Conservation (phyloP, 1,284 basidiomycete genomes). For the Trichosporon sp. region DNA sequence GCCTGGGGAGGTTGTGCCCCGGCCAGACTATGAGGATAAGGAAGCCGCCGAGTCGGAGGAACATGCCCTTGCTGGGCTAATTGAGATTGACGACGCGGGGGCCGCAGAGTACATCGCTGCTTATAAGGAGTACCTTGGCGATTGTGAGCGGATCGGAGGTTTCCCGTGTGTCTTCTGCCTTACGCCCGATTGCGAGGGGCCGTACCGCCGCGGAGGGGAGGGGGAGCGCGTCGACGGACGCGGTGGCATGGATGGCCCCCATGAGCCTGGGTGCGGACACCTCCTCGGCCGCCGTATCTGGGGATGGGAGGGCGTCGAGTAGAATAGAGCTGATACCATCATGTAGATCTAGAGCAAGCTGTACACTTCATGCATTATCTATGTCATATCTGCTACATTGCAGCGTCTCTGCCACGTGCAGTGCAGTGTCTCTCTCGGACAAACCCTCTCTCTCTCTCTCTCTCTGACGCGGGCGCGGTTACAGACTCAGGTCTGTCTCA, state of each 20-base stretch:
- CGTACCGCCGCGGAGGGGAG: slow-evolving; percentile 39
- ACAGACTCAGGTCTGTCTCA: too few species aligned
- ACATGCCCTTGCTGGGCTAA: slow-evolving; percentile 33
- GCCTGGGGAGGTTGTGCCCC: slow-evolving; percentile 22
- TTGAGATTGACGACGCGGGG: slow-evolving; percentile 26
- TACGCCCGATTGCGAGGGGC: slow-evolving; percentile 46
- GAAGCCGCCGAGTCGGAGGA: slow-evolving; percentile 22
- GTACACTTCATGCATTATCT: background rate
- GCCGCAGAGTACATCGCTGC: slow-evolving; percentile 26
- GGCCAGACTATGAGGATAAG: background rate
- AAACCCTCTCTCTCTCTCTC: too few species aligned
- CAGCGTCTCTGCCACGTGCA: too few species aligned
- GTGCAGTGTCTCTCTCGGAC: too few species aligned
- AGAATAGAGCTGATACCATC: background rate
- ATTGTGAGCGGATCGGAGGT: background rate
- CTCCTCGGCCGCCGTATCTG: slow-evolving; percentile 36
- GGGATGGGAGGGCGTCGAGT: slow-evolving; percentile 35
- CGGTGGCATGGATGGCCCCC: slow-evolving; percentile 38
- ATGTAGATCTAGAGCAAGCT: background rate
- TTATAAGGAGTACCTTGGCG: slow-evolving; percentile 20
- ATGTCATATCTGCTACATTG: background rate
- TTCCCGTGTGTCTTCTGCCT: slow-evolving; percentile 39
- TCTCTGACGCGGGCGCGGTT: too few species aligned
- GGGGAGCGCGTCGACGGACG: slow-evolving; percentile 44
- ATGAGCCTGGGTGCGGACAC: slow-evolving; percentile 45